A percentile compares a stretch with the other conserved stretches of the same genome.
phyloP scores from a whole-genome alignment of 768 basidiomycete species.

The Hericium rajendrae region DNA sequence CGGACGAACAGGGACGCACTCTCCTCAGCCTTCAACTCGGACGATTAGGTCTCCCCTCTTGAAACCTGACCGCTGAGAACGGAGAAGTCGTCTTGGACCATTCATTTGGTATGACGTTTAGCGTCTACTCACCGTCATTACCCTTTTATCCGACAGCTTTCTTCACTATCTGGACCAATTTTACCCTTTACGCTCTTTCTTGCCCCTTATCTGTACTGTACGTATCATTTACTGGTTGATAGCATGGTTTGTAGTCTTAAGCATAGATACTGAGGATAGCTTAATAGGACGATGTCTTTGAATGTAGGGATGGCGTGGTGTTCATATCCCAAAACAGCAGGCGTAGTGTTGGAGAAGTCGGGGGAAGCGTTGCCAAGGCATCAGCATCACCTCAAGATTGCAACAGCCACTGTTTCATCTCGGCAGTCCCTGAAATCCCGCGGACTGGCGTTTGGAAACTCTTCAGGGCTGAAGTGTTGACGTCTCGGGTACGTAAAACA shows the following conservation, averaged over 20 bases:
- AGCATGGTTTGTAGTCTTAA: not conserved
- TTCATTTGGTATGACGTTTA: too few relatives aligned
- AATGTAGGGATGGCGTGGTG: too few relatives aligned
- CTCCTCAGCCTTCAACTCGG: constrained; percentile 1
- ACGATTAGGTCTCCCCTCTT: not conserved
- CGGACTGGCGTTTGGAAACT: too few relatives aligned
- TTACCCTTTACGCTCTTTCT: not conserved
- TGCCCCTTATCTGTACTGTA: not conserved
- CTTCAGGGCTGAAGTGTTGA: too few relatives aligned
- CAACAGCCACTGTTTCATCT: too few relatives aligned
- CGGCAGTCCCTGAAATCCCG: too few relatives aligned
- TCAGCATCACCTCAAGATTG: too few relatives aligned
- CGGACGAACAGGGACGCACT: constrained; percentile 7
- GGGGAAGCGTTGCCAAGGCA: too few relatives aligned
- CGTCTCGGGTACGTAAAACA: too few relatives aligned
- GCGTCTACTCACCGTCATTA: too few relatives aligned
- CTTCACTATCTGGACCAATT: not conserved
- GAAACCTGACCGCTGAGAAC: too few relatives aligned
- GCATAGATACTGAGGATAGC: not conserved
- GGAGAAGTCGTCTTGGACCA: too few relatives aligned
- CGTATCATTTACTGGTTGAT: not conserved
- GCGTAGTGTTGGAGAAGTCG: not conserved
- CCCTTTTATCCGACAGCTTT: not conserved
- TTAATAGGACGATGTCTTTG: not conserved
- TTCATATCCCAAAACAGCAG: not conserved